Evolutionary conservation across 2,329 filamentous ascomycete genomes (phyloP).

Genomic region (Monosporascus sp.): DNA sequence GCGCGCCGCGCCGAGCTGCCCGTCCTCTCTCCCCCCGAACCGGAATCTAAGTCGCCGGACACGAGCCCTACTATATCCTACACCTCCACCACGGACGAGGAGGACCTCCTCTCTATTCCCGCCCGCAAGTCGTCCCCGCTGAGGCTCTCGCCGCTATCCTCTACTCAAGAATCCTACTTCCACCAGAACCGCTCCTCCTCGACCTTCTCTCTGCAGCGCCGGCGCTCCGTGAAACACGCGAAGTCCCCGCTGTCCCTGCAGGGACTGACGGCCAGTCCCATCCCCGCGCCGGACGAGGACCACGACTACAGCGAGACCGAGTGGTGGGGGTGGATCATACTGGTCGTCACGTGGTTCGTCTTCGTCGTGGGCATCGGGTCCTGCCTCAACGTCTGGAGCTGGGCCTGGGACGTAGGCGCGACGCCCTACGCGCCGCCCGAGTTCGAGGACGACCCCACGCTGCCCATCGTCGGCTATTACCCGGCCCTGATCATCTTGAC

Average conservation of each 20-base stretch:
- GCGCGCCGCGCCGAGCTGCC: constrained; percentile 29
- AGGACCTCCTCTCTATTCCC: constrained; percentile 66
- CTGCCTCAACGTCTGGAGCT: constrained; percentile 91
- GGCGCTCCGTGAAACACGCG: constrained; percentile 45
- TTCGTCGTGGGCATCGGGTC: constrained; percentile 97
- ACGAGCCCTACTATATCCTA: constrained; percentile 54
- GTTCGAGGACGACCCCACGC: constrained; percentile 86
- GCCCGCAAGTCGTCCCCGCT: constrained; percentile 37
- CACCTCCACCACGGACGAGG: constrained; percentile 77
- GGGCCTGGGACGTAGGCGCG: constrained; percentile 98
- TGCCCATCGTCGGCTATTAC: constrained; percentile 97
- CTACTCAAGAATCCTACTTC: constrained; percentile 61
- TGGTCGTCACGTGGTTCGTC: constrained; percentile 87
- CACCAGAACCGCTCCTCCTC: constrained; percentile 16
- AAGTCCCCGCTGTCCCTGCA: constrained; percentile 57
- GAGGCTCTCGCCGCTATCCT: constrained; percentile 40
- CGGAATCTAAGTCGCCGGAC: constrained; percentile 23
- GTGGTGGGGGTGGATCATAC: constrained; percentile 95
- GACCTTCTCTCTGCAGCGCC: constrained; percentile 32
- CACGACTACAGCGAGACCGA: constrained; percentile 95
- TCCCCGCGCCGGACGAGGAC: constrained; percentile 46
- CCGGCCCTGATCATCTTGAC: constrained; percentile 90
- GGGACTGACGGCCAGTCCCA: constrained; percentile 43
- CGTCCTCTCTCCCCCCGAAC: constrained; percentile 14
- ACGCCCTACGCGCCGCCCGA: constrained; percentile 94